Base-by-base conservation (phyloP, 345 rosid species). In the Moricandia moricandioides region DNA sequence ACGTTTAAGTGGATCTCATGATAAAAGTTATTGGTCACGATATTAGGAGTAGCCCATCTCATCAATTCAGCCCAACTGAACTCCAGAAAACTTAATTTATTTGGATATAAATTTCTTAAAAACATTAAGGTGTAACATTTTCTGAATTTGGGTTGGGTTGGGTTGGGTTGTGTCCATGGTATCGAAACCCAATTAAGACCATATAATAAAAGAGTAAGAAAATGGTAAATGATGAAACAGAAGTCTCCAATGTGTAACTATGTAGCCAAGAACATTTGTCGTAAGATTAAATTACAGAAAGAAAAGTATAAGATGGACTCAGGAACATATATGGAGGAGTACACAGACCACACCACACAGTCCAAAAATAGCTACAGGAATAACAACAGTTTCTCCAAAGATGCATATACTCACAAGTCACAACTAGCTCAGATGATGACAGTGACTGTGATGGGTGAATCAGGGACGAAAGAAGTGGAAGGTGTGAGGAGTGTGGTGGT, bases 401-500 rank as follows among this genome's bases (percentile, higher is more conserved):
- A n/a, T n/a, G n/a, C 72, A 11, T 66, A 21, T 21, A 33, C 10
- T 63, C 57, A 18, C 39, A 47, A n/a, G 13, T n/a, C n/a, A n/a
- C n/a, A n/a, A n/a, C n/a, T 63, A 51, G 70, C 63, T 64, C 10
- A 30, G 70, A 51, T 16, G 51, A n/a, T n/a, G n/a, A n/a, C n/a
- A 69, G 34, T 77, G 64, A 34, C 29, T 52, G 45, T 10, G n/a
- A 10, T 21, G 62, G 35, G 47, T 16, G 65, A 37, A 35, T 40
- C 31, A 77, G 65, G 65, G 71, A 64, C 26, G 57, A 45, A 29
- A 45, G 61, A 77, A 70, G 65, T 62, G 52, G 51, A 54, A 55
- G 72, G 75, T 79, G 55, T 84, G 68, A 67, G 86, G 71, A 65
- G 21, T 57, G 9, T 79, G 84, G 79, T 88, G 91, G 83, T 84